Evolutionary conservation across 1,284 basidiomycete species (phyloP).

Genomic region (Cerrena zonata): DNA sequence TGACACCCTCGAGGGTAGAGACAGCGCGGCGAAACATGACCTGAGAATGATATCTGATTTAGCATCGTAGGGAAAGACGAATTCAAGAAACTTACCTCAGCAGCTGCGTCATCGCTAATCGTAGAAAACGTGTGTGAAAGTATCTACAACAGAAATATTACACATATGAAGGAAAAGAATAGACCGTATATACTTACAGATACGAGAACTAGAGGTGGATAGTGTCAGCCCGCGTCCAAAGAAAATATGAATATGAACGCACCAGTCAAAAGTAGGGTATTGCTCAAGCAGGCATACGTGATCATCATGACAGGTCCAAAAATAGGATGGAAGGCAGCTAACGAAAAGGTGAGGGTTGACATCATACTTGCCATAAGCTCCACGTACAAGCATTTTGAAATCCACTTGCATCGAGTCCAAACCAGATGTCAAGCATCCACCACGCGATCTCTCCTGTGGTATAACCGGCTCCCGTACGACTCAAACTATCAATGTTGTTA

Average conservation of each 20-base stretch:
- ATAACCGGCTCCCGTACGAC: constrained; percentile 52
- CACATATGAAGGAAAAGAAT: constrained; percentile 18
- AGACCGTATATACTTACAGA: constrained; percentile 51
- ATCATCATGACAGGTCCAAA: constrained; percentile 88
- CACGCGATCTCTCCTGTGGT: constrained; percentile 68
- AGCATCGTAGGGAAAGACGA: constrained; percentile 1
- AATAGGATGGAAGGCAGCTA: constrained; percentile 71
- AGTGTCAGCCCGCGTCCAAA: constrained; percentile 5
- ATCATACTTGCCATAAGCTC: constrained; percentile 13
- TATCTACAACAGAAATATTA: constrained; percentile 47
- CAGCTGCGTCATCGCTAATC: constrained; percentile 86
- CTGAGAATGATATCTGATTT: constrained; percentile 31
- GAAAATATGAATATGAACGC: constrained; percentile 18
- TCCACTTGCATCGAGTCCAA: constrained; percentile 83
- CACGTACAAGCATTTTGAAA: constrained; percentile 70
- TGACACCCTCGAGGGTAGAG: constrained; percentile 84
- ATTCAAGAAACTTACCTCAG: constrained; percentile 54
- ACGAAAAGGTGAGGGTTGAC: constrained; percentile 3
- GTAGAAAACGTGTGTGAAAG: constrained; percentile 89
- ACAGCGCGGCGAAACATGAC: constrained; percentile 91
- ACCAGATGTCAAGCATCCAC: constrained; percentile 88
- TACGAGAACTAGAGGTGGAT: constrained; percentile 53
- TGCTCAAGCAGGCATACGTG: constrained; percentile 80
- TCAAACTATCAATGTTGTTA: no score
- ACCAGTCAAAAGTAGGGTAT: constrained; percentile 80